A percentile compares a stretch with the other conserved stretches of the same genome.
Evolutionary conservation across 805 yeast species (phyloP).

Genomic region (Yarrowia alimentaria): DNA sequence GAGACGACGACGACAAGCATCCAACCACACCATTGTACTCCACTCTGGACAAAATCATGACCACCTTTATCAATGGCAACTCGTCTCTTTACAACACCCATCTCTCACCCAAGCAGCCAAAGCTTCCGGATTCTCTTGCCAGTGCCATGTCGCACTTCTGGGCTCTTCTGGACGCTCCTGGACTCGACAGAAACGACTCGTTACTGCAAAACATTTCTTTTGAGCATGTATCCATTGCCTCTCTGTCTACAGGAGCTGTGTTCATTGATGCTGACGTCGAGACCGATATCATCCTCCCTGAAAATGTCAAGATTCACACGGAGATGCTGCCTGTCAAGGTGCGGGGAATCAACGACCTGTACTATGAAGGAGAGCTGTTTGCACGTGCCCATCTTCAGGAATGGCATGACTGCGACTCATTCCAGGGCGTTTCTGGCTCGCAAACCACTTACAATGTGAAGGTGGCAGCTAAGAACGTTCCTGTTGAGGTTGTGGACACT

Average conservation of each 20-base stretch:
- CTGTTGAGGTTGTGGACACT: constrained; percentile 13
- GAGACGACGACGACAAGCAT: background rate
- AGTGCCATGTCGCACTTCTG: constrained; percentile 9
- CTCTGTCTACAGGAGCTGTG: constrained; percentile 14
- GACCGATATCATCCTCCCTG: constrained; percentile 1
- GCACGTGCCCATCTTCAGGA: constrained; percentile 11
- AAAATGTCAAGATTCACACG: constrained; percentile 6
- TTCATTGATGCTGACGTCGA: constrained; percentile 20
- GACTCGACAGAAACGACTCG: background rate
- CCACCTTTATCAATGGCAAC: constrained; percentile 14
- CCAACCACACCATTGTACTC: background rate
- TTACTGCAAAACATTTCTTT: constrained; percentile 6
- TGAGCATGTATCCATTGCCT: constrained; percentile 5
- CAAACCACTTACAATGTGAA: constrained; percentile 19
- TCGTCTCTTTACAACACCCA: constrained; percentile 16
- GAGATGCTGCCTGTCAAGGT: constrained; percentile 23
- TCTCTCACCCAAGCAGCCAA: constrained; percentile 5
- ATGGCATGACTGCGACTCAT: constrained; percentile 18
- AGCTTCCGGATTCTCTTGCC: constrained; percentile 8
- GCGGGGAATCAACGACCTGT: constrained; percentile 15
- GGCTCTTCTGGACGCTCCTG: constrained; percentile 18
- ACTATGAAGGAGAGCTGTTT: constrained; percentile 19
- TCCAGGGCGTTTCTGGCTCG: constrained; percentile 13
- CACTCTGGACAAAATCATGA: constrained; percentile 14
- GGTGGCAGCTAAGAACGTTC: constrained; percentile 6